phyloP scores from a whole-genome alignment of 306 rosid species.

The Cicer yamashitae region DNA sequence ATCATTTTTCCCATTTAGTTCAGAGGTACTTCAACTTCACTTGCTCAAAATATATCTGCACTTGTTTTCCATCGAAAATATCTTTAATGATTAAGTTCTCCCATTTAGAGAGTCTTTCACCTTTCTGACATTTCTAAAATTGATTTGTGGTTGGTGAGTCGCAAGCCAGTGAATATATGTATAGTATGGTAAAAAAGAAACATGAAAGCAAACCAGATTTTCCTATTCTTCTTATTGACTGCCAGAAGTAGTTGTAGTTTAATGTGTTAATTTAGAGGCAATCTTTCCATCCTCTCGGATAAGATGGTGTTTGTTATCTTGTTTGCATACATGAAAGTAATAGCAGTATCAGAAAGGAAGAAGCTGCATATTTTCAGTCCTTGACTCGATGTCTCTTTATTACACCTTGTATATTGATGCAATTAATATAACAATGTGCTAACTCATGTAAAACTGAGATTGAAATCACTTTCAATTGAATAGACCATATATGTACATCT shows the following conservation, averaged over 20 bases:
- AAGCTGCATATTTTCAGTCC: background rate
- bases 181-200: background rate
- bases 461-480: background rate
- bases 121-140: conserved; percentile 14
- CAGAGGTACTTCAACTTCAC: conserved; percentile 3
- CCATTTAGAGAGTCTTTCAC: conserved; percentile 2
- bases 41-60: conserved; percentile 18
- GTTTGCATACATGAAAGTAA: background rate
- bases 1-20: background rate
- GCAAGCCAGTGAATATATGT: conserved; percentile 2
- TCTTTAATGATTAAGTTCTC: background rate
- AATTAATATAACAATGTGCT: background rate
- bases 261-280: conserved; percentile 6
- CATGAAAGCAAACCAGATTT: background rate
- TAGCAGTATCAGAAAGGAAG: background rate
- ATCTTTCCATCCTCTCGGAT: background rate
- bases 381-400: background rate
- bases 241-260: conserved; percentile 16
- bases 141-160: conserved; percentile 11
- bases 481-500: background rate
- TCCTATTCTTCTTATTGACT: conserved; percentile 10
- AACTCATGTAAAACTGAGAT: background rate
- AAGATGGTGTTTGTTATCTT: conserved; percentile 14
- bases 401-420: background rate
- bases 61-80: background rate